Evolutionary conservation across 371 early-diverging fungal species (phyloP), one percentile per base, ranked within the genome.

Genomic region (Conidiobolus incongruus): DNA sequence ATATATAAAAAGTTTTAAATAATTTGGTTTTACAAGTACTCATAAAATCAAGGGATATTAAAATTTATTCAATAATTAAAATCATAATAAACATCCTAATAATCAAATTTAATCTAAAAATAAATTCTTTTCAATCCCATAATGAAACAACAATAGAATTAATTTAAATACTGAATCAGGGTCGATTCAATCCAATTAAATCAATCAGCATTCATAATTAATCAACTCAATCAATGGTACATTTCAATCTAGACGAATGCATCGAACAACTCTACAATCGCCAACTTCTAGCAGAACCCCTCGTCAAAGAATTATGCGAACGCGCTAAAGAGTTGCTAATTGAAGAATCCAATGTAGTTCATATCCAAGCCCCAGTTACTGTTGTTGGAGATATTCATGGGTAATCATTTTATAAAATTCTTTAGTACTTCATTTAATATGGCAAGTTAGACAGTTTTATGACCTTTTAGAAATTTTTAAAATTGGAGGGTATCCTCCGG

Each of bases 351-450:
- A 98, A 93, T 62, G 87, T 94, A 34, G 63, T 84, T 21, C 70
- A 70, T 44, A 75, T 97, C 34, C 62, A 66, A 16, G 76, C 90
- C 20, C 95, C 95, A 28, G 79, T 86, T 36, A 90, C 90, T 0
- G 77, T 96, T 4, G 92, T 92, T 29, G 97, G 97, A 12, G 91
- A 93, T 55, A 84, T 92, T 43, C 93, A 94, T 53, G 85, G 90
- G 81, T 80, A 68, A 53, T 47, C n/a, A n/a, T 26, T 1, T 30
- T 4, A 29, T 26, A 15, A 23, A 23, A 26, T 2, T 5, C 29
- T n/a, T 35, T 24, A 10, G 21, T 34, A n/a, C 13, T 35, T 7
- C 8, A 5, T n/a, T 35, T 19, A 19, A 20, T 2, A 26, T 7
- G 2, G 10, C 21, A 32, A 19, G 6, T 34, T 41, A 86, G 94